Base-by-base conservation (phyloP, 345 rosid genomes). In the Linum usitatissimum region DNA sequence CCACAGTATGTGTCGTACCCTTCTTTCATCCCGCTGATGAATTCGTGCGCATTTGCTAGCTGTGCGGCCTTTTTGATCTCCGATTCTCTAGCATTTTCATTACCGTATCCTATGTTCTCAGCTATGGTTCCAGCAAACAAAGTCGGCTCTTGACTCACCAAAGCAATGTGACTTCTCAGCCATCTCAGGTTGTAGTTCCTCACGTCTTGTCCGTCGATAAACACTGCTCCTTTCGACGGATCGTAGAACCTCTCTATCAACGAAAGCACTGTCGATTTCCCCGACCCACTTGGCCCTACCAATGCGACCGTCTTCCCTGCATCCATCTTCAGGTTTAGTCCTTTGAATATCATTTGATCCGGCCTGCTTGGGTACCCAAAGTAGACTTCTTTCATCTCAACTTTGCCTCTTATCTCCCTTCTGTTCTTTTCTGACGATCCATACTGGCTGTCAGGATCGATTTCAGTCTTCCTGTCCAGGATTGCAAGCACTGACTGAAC, bases 341-440 rank as follows among this genome's bases (percentile, higher is more conserved):
- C 70, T 63, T 49, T 70, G 55, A 80, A 45, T 28, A 80, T 49
- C 48, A 72, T 55, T 38, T 70, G 73, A 20, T 55, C 65, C 18
- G 80, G 71, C 30, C 81, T 70, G 15, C 71, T 60, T 15, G 76
- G 76, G 30, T 80, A 73, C 49, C 55, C 57, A 66, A 77, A 80
- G 54, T 42, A 67, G 21, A 80, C 65, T 38, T 68, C 45, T 51
- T 71, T 69, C 3, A 77, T 63, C 64, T 73, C 67, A n/a, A 71
- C 73, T 14, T 65, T 59, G 53, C 78, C 78, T 18, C 60, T 31
- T 3, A 73, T 57, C 30, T 59, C 73, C 18, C 40, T 66, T 6
- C 66, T 64, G 19, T 64, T 61, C 28, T 61, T 53, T 13, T 55
- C 59, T 3, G 23, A 23, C 28, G 28, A 55, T 1, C 71, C 73